These are phyloP conservation scores for Kwoniella pini DNA, from an alignment of 768 basidiomycete species.

Conservation along the genomic window DNA sequence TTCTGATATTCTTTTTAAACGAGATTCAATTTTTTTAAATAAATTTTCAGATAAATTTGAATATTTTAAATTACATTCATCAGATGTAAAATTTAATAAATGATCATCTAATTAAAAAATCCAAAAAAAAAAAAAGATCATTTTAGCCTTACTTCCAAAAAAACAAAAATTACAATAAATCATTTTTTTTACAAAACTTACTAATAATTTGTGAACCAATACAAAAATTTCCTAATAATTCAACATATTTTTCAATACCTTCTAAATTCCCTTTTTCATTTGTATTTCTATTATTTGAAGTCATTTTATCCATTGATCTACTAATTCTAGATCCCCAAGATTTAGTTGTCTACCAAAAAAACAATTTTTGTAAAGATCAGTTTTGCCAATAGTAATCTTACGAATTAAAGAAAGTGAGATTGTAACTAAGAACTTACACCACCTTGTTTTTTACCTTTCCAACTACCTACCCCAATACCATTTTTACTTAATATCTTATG, in stretches of 20 bases:
- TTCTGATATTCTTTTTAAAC: slow-evolving; percentile 29
- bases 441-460: slow-evolving; percentile 46
- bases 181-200: too few species aligned
- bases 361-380: too few species aligned
- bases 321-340: slow-evolving; percentile 27
- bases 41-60: slow-evolving; percentile 23
- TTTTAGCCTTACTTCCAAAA: too few species aligned
- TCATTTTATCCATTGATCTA: slow-evolving; percentile 43
- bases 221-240: slow-evolving; percentile 38
- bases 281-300: slow-evolving; percentile 4
- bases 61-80: slow-evolving; percentile 35
- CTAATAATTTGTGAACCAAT: slow-evolving; percentile 34
- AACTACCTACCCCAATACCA: slow-evolving; percentile 29
- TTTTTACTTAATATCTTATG: slow-evolving; percentile 32
- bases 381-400: too few species aligned
- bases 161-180: too few species aligned
- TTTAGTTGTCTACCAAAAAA: slow-evolving; percentile 17
- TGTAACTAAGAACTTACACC: slow-evolving; percentile 17
- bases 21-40: slow-evolving; percentile 27
- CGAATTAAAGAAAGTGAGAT: neutral
- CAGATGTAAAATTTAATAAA: slow-evolving; percentile 28
- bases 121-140: neutral
- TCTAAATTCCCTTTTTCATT: slow-evolving; percentile 25
- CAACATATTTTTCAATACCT: slow-evolving; percentile 42
- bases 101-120: too few species aligned